Conservation (phyloP, 495 filamentous ascomycete species). For the Aspergillus asperescens region DNA sequence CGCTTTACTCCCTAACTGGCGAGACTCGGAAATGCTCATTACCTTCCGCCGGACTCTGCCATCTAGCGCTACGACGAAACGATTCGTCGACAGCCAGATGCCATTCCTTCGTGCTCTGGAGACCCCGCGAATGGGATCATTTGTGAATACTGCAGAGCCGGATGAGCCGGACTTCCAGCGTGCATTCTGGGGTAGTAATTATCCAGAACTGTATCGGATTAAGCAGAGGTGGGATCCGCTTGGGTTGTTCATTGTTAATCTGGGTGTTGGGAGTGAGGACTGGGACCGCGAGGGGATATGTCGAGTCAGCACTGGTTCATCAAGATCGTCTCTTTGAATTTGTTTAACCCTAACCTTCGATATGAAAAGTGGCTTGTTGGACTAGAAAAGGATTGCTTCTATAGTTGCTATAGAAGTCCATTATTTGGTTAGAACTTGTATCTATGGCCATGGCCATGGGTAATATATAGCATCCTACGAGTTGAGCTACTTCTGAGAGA, state of each 20-base stretch:
- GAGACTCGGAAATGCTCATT: not conserved
- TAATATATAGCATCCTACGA: too few relatives aligned
- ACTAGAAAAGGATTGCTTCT: too few relatives aligned
- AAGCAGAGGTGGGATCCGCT: conserved; percentile 28
- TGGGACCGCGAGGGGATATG: conserved; percentile 17
- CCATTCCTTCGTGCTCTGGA: not conserved
- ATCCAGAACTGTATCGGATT: conserved; percentile 36
- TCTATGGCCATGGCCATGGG: too few relatives aligned
- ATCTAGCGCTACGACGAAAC: not conserved
- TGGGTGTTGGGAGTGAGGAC: conserved; percentile 16
- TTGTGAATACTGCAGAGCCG: conserved; percentile 44
- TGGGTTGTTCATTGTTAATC: conserved; percentile 5
- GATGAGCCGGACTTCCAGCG: conserved; percentile 39
- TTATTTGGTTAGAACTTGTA: too few relatives aligned
- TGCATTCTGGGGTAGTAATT: conserved; percentile 48
- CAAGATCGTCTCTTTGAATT: too few relatives aligned
- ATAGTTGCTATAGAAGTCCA: too few relatives aligned
- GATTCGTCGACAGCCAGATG: not conserved
- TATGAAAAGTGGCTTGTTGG: too few relatives aligned
- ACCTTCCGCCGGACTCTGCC: not conserved
- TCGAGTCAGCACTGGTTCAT: too few relatives aligned
- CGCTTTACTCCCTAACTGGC: conserved; percentile 2
- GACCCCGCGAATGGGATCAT: conserved; percentile 6
- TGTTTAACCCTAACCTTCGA: too few relatives aligned
- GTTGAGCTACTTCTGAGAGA: too few relatives aligned